Base-by-base conservation (phyloP, 1,284 basidiomycete genomes). In the Ceratobasidium theobromae region DNA sequence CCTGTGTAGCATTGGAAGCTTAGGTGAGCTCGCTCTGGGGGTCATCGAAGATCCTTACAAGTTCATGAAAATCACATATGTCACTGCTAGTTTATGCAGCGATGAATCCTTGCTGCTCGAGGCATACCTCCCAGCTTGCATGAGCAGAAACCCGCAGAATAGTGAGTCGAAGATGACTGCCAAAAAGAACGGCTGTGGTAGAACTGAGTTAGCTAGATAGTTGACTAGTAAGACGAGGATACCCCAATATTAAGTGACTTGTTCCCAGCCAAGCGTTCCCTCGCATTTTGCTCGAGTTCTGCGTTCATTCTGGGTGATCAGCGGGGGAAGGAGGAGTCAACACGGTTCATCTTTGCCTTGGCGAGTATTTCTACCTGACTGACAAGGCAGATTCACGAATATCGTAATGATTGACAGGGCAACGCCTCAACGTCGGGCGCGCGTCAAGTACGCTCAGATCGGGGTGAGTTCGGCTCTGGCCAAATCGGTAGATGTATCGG, bases 171-270 rank as follows among this genome's bases (percentile, higher is more conserved):
- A 33, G 16, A 52, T 28, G 12, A 8, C 49, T 4, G 49, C 49
- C 3, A 33, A 5, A 2, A 52, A 28, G 49, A 52, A 52, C 16
- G 49, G 49, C 49, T 52, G 16, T n/a, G 8, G 14, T 5, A 11
- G n/a, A 14, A 18, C 28, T 53, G 32, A n/a, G 30, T 23, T 32
- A 16, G 51, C 30, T n/a, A 53, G 12, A 3, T 3, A 4, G 51
- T 53, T 21, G n/a, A 53, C 23, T 9, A 18, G 18, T 5, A n/a
- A 4, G 33, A 41, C 5, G 18, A 38, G 9, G 35, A 16, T 27
- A 54, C 53, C 4, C 54, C 54, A 25, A 57, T 43, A 23, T 57
- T 14, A 9, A 57, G 38, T n/a, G 54, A 46, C 41, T 32, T 57
- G 27, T 57, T 45, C 4, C 27, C 35, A 14, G 38, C 21, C 3